These are phyloP conservation scores for Tricholoma bakamatsutake DNA, from an alignment of 768 basidiomycete genomes.

Conservation along the genomic window DNA sequence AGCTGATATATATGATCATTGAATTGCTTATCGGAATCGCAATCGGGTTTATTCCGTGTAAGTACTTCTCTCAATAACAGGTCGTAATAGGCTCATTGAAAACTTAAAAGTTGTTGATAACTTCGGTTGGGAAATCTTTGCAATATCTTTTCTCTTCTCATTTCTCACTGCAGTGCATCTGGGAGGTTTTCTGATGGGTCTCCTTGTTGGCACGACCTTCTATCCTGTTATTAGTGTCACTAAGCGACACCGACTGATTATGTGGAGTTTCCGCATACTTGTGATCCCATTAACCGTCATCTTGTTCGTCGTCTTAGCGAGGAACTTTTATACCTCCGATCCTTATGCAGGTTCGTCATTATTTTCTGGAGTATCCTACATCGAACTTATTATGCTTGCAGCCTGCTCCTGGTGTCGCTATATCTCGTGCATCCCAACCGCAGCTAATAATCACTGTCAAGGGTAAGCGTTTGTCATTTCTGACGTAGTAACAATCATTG, in stretches of 20 bases:
- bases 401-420: slow-evolving; percentile 88
- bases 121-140: slow-evolving; percentile 47
- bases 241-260: slow-evolving; percentile 61
- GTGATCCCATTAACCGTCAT: slow-evolving; percentile 74
- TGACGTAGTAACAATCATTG: background rate
- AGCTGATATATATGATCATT: slow-evolving; percentile 81
- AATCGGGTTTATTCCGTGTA: slow-evolving; percentile 79
- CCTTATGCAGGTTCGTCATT: slow-evolving; percentile 67
- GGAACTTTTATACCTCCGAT: slow-evolving; percentile 88
- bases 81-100: background rate
- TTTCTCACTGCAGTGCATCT: slow-evolving; percentile 58
- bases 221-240: slow-evolving; percentile 87
- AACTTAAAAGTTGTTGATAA: slow-evolving; percentile 72
- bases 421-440: slow-evolving; percentile 82
- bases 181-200: slow-evolving; percentile 80
- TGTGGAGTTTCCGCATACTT: slow-evolving; percentile 66
- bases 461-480: slow-evolving; percentile 26
- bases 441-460: slow-evolving; percentile 62
- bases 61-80: slow-evolving; percentile 17
- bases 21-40: slow-evolving; percentile 86
- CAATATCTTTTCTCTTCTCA: background rate
- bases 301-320: slow-evolving; percentile 73
- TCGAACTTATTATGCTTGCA: slow-evolving; percentile 19
- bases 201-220: slow-evolving; percentile 77
- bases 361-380: slow-evolving; percentile 3